Conservation (phyloP, 169 alveolate species). For the Plasmodium yoelii region DNA sequence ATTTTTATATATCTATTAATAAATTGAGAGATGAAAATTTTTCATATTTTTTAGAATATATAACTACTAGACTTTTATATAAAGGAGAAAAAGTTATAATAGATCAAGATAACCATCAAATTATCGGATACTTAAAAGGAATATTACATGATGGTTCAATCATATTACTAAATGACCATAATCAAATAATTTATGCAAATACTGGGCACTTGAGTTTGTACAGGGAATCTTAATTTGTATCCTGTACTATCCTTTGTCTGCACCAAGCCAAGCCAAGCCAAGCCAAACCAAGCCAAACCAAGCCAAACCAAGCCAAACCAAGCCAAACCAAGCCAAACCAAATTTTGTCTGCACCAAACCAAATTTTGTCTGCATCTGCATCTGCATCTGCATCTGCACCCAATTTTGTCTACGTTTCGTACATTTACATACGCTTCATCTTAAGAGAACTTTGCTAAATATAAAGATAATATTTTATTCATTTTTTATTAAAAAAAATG, state of each 20-base stretch:
- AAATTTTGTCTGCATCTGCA: no score
- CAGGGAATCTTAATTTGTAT: background rate
- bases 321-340: no score
- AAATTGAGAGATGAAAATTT: conserved; percentile 28
- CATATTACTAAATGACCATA: conserved; percentile 17
- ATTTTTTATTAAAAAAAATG: background rate
- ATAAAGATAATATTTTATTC: background rate
- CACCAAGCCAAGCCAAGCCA: no score
- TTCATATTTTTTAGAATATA: conserved; percentile 31
- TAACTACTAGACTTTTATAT: conserved; percentile 28
- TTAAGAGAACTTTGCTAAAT: background rate
- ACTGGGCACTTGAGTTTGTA: conserved; percentile 33
- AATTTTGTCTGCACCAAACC: no score
- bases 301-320: no score
- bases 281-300: no score
- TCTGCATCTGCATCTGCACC: no score
- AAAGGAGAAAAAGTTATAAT: conserved; percentile 34
- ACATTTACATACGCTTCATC: background rate
- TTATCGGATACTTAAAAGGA: conserved; percentile 36
- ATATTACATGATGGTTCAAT: conserved; percentile 50
- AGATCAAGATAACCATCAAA: conserved; percentile 15
- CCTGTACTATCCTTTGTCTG: no score
- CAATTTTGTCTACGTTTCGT: no score
- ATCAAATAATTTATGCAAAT: conserved; percentile 16
- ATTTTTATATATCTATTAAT: background rate